Base-by-base conservation (phyloP, 2,329 filamentous ascomycete species). In the Cytospora paraplurivora region DNA sequence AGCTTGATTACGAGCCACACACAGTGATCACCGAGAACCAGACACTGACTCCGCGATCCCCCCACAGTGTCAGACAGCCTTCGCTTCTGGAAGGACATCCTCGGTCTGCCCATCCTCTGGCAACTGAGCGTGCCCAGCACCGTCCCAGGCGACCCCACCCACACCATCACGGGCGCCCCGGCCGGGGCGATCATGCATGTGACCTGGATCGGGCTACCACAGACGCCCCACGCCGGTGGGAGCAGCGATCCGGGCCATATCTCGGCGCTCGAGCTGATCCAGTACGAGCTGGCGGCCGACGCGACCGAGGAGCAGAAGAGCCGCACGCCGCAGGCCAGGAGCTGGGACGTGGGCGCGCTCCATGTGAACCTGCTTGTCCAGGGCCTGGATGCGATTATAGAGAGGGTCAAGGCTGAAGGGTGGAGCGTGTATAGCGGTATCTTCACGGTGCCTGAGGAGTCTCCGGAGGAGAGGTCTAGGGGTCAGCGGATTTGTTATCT, bases 251-350 rank as follows among this genome's bases (percentile, higher is more conserved):
- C 53, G 5, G 1, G 33, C 17, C 59, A 62, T 19, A 34, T 56
- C 17, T 62, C 59, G 34, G 32, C 53, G 37, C 59, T 62, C 33
- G 59, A 62, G n/a, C 21, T 62, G 19, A 62, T 62, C 4, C 33
- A 56, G 19, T 56, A 62, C 11, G 52, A 34, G 44, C 34, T 62
- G 19, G 41, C 59, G 33, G 34, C 44, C 44, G 59, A 62, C 27
- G 19, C 51, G 4, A 21, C 44, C 1, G 34, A 41, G 17, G 53
- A 44, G 44, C 52, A 56, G 38, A 56, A 21, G 34, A 62, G 59
- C 17, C 34, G 19, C 53, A 56, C 34, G 10, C 59, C 21, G 3
- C 54, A 21, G 5, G 21, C 53, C 1, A 51, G 44, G 11, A 41
- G 21, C 13, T 62, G 59, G 59, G 59, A 62, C 8, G 34, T 62